Conservation (phyloP, 1,284 basidiomycete genomes). For the Uromyces viciae-fabae region DNA sequence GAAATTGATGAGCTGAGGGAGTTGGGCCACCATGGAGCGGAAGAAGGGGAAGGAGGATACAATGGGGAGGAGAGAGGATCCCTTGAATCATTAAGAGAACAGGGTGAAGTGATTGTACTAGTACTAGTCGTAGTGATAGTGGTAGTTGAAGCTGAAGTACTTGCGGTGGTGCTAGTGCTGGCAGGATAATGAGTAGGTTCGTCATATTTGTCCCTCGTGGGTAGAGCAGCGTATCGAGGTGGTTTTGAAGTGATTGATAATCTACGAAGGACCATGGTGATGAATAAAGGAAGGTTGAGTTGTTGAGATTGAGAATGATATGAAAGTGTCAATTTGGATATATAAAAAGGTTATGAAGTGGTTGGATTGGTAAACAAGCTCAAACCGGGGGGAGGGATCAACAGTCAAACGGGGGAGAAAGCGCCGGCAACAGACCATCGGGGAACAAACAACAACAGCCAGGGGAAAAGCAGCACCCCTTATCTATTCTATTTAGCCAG, state of each 20-base stretch:
- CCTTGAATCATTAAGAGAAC: background rate
- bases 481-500: no score
- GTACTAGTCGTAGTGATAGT: background rate
- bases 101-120: background rate
- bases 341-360: no score
- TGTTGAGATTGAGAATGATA: no score
- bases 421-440: no score
- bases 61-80: background rate
- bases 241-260: conserved; percentile 24
- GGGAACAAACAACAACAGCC: no score
- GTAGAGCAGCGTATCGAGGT: conserved; percentile 7
- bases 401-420: no score
- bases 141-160: background rate
- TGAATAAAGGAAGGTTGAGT: no score
- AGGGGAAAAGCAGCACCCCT: no score
- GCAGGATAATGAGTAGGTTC: background rate
- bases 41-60: conserved; percentile 2
- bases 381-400: no score
- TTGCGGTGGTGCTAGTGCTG: background rate
- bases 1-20: conserved; percentile 7
- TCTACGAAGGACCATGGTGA: conserved; percentile 22
- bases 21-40: conserved; percentile 8
- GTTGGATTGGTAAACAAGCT: no score
- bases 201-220: conserved; percentile 18
- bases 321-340: no score